Base-by-base conservation (phyloP, 371 early-diverging fungal species). In the Mucor indicus region DNA sequence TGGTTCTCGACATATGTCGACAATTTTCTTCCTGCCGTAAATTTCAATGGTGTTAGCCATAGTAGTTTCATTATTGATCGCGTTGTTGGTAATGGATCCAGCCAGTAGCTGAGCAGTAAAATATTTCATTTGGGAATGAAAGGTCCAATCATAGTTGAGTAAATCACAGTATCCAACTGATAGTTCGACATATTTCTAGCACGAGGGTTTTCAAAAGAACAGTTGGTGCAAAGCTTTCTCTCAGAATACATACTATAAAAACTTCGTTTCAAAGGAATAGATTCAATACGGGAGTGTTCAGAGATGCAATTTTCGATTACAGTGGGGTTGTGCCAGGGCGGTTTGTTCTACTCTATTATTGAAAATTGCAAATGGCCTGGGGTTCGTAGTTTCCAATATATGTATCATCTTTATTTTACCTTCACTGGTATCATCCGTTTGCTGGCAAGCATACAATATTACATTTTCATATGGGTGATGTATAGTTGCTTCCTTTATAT, bases 21-120 rank as follows among this genome's bases (percentile, higher is more conserved):
- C 47, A 19, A 48, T 32, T 36, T 31, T 43, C 9, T 16, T 56
- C 19, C 54, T 33, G n/a, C 57, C 60, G 24, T 59, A 60, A 20
- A 56, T 39, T 31, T 64, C 60, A 16, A 59, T 48, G 17, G 60
- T 64, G 44, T 64, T 64, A 20, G 44, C 42, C 33, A 59, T 52
- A n/a, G 48, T 30, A 5, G 60, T 52, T 38, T 59, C 33, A 29
- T 48, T 57, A 25, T 59, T 64, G 7, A 13, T 48, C 15, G 29
- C 30, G 50, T 55, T 64, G n/a, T 43, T 22, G 20, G n/a, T n/a
- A n/a, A n/a, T n/a, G n/a, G n/a, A n/a, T n/a, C 58, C 55, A 15
- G 57, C 60, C 13, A 55, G 38, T 10, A 52, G 13, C 23, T 51
- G 43, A 11, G 49, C 55, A 17, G 55, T 40, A 7, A 52, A 51